These are phyloP conservation scores for Aureobasidium sp. DNA, from an alignment of 2,329 filamentous ascomycete genomes.

Conservation along the genomic window DNA sequence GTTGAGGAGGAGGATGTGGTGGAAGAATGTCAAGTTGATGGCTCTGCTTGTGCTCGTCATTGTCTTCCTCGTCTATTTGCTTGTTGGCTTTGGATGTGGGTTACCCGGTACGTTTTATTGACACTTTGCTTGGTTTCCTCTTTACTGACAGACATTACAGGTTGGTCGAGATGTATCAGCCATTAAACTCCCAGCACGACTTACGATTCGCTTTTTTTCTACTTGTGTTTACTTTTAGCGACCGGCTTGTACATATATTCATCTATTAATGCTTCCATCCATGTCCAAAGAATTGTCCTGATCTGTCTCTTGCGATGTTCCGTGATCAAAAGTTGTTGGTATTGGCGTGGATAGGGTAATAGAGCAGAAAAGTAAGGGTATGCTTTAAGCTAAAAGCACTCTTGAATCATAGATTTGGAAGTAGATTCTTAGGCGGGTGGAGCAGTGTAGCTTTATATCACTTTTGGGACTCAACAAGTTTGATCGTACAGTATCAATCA, in stretches of 20 bases:
- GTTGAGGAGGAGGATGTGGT: slow-evolving; percentile 93
- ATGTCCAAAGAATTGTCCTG: no score
- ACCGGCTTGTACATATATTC: neutral
- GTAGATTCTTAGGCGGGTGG: no score
- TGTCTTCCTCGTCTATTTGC: slow-evolving; percentile 62
- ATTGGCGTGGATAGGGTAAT: no score
- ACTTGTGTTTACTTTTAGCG: neutral
- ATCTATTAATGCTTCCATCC: no score
- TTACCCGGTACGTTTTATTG: slow-evolving; percentile 46
- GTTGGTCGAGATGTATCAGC: slow-evolving; percentile 33
- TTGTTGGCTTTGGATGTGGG: slow-evolving; percentile 66
- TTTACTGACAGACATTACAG: slow-evolving; percentile 21
- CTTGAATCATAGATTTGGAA: no score
- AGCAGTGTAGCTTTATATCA: no score
- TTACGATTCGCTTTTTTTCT: neutral
- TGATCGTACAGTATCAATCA: no score
- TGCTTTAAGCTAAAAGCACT: no score
- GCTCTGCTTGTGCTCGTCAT: slow-evolving; percentile 66
- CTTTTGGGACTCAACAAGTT: no score
- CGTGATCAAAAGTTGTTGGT: no score
- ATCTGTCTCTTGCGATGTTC: no score
- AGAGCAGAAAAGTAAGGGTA: no score
- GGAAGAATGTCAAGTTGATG: slow-evolving; percentile 98
- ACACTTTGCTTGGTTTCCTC: slow-evolving; percentile 19
- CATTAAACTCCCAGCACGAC: slow-evolving; percentile 21